Conservation (phyloP, 2,329 filamentous ascomycete genomes). For the Ampelomyces quisqualis region DNA sequence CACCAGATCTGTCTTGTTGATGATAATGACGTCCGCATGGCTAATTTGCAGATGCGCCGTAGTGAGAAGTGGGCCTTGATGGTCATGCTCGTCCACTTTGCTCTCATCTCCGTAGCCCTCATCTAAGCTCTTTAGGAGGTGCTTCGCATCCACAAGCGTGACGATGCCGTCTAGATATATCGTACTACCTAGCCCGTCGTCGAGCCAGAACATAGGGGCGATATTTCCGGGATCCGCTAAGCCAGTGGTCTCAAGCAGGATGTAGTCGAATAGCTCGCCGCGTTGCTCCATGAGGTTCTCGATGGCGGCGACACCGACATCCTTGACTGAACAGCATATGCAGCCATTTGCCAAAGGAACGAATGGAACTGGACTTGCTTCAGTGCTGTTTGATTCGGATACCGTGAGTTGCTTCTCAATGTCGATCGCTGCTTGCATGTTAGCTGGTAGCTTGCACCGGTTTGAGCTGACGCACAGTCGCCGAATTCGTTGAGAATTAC, state of each 20-base stretch:
- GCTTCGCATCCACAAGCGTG: constrained; percentile 92
- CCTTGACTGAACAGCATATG: constrained; percentile 97
- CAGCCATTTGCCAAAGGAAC: constrained; percentile 95
- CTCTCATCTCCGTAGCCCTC: constrained; percentile 53
- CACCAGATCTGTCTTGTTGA: constrained; percentile 93
- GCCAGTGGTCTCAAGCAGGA: constrained; percentile 92
- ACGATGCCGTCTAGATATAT: constrained; percentile 98
- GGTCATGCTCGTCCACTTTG: constrained; percentile 52
- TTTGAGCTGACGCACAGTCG: constrained; percentile 21
- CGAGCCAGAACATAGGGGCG: constrained; percentile 95
- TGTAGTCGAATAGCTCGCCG: constrained; percentile 87
- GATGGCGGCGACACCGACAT: constrained; percentile 89
- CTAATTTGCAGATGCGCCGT: constrained; percentile 96
- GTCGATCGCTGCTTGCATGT: constrained; percentile 66
- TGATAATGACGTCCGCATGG: constrained; percentile 89
- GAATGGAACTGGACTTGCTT: constrained; percentile 56
- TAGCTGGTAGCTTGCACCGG: neutral
- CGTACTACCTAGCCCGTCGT: constrained; percentile 89
- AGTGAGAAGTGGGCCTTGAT: constrained; percentile 71
- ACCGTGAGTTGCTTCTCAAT: constrained; percentile 96
- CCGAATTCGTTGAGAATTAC: constrained; percentile 83
- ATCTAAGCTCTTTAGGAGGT: constrained; percentile 79
- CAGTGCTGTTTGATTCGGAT: constrained; percentile 50
- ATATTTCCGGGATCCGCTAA: constrained; percentile 94
- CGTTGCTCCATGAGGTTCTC: constrained; percentile 94